These are phyloP conservation scores for Colletotrichum graminicola DNA, from an alignment of 2,329 filamentous ascomycete species.

Conservation along the genomic window DNA sequence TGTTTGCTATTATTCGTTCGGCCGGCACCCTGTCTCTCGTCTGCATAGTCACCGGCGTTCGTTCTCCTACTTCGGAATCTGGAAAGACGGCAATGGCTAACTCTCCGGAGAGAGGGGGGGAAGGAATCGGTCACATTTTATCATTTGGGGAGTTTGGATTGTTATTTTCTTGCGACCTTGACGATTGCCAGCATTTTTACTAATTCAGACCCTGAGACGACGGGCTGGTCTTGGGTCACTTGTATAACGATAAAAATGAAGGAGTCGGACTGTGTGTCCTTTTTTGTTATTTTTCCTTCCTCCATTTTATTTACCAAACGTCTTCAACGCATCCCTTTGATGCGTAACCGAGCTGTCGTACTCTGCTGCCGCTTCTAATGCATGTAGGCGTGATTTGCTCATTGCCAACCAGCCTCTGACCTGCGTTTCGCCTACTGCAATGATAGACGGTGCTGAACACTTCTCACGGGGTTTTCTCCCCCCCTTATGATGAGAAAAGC, in stretches of 20 bases:
- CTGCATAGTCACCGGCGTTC: slow-evolving; percentile 34
- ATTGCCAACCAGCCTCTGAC: background rate
- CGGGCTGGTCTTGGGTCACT: background rate
- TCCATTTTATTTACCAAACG: background rate
- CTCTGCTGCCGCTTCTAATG: background rate
- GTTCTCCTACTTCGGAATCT: slow-evolving; percentile 7
- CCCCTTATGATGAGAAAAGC: too few species aligned
- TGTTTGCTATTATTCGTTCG: slow-evolving; percentile 2
- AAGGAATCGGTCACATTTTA: background rate
- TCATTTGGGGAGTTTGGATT: slow-evolving; percentile 24
- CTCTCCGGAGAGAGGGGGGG: background rate
- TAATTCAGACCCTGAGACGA: background rate
- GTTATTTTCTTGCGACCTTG: background rate
- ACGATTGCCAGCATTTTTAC: slow-evolving; percentile 1
- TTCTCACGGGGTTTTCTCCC: background rate
- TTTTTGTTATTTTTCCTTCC: background rate
- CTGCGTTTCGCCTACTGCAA: background rate
- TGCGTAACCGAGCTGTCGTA: background rate
- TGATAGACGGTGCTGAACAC: background rate
- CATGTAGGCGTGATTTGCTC: background rate
- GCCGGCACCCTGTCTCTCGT: slow-evolving; percentile 10
- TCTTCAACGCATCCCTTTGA: background rate
- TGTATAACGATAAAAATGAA: slow-evolving; percentile 23
- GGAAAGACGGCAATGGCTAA: background rate
- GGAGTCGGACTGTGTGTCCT: background rate